These are phyloP conservation scores for Calonectria naviculata DNA, from an alignment of 2,329 filamentous ascomycete species.

Conservation along the genomic window DNA sequence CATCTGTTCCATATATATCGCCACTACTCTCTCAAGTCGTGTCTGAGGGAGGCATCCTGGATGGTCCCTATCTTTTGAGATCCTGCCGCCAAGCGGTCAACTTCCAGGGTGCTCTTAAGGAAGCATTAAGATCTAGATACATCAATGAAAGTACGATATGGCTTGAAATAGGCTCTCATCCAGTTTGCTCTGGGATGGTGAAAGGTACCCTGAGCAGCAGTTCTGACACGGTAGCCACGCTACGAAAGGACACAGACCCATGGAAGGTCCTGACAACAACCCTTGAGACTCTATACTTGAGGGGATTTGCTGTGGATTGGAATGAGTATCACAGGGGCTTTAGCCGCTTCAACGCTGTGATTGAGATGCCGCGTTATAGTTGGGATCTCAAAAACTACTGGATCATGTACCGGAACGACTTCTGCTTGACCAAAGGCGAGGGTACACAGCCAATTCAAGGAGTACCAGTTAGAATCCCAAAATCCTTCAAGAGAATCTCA, in stretches of 20 bases:
- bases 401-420: conserved; percentile 74
- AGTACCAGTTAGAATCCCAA: neutral
- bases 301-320: conserved; percentile 72
- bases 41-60: conserved; percentile 57
- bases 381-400: conserved; percentile 82
- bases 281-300: conserved; percentile 67
- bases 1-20: conserved; percentile 70
- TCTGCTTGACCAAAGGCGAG: conserved; percentile 74
- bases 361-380: conserved; percentile 75
- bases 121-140: conserved; percentile 57
- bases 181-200: conserved; percentile 71
- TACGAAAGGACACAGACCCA: conserved; percentile 72
- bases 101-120: conserved; percentile 68
- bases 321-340: conserved; percentile 74
- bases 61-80: conserved; percentile 68
- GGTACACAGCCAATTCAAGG: neutral
- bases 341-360: conserved; percentile 54
- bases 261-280: conserved; percentile 73
- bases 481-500: conserved; percentile 25
- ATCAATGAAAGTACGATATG: conserved; percentile 69
- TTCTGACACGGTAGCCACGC: conserved; percentile 65
- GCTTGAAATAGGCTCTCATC: conserved; percentile 77
- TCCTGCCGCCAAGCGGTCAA: conserved; percentile 74
- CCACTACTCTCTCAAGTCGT: conserved; percentile 68
- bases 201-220: conserved; percentile 67